Evolutionary conservation across 176 grass and related monocot species (phyloP).

Genomic region (Ananas comosus): DNA sequence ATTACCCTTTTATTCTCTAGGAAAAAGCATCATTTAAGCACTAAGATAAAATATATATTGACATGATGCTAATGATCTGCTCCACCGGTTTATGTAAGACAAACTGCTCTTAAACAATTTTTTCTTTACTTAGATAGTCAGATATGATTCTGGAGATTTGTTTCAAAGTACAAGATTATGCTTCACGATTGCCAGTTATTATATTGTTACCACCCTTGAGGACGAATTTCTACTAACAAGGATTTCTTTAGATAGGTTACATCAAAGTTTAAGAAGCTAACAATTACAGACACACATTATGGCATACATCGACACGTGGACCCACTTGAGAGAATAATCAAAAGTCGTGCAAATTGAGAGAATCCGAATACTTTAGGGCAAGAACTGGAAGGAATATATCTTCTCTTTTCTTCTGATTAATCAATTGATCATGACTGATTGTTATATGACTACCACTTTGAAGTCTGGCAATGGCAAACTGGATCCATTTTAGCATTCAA

Average conservation of each 20-base stretch:
- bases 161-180: not conserved
- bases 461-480: not conserved
- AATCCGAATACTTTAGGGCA: slow-evolving; percentile 25
- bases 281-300: slow-evolving; percentile 17
- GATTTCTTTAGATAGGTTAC: not conserved
- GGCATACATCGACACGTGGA: slow-evolving; percentile 40
- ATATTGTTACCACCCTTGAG: not conserved
- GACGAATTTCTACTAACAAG: not conserved
- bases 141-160: not conserved
- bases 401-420: slow-evolving; percentile 33
- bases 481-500: not conserved
- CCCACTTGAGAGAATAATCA: slow-evolving; percentile 27
- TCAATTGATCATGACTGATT: slow-evolving; percentile 21
- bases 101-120: not conserved
- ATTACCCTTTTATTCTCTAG: not conserved
- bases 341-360: slow-evolving; percentile 21
- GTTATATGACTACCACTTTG: slow-evolving; percentile 1
- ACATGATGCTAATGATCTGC: not conserved
- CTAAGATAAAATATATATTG: not conserved
- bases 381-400: slow-evolving; percentile 44
- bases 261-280: not conserved
- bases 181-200: not conserved
- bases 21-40: not conserved
- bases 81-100: not conserved
- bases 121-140: not conserved